Evolutionary conservation across 176 grass and related monocot genomes (phyloP), one percentile per base, ranked within the genome.

Genomic region (Metroxylon sagu): DNA sequence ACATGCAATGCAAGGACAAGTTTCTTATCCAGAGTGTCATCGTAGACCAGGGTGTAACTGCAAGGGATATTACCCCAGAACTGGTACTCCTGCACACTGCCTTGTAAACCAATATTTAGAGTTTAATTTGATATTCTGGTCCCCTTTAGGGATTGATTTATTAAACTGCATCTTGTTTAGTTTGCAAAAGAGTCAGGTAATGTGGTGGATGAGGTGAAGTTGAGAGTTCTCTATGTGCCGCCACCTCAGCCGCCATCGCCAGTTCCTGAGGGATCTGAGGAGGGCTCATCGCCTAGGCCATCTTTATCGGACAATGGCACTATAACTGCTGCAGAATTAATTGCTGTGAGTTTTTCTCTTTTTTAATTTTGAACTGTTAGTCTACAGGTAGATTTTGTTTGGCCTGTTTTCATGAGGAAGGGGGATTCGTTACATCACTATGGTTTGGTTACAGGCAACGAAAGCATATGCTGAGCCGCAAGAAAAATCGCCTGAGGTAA

Each of bases 1-100:
- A 84, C 50, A 67, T 89, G 80, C 85, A 89, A 71, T 89, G 80
- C 74, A 89, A 89, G 65, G 85, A 89, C 48, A 89, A 84, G 58
- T 89, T 89, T 67, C 60, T 89, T 61, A 77, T 89, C 31, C 85
- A 81, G 61, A 80, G 80, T 30, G 80, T 80, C 18, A 61, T 89
- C 3, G 56, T 84, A 19, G 14, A 67, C 18, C 60, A 77, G 0
- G 53, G 60, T 14, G 69, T 83, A 39, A 39, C 61, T 49, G 30
- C 73, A 1, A 84, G 80, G 69, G 65, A 84, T 26, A 67, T 84
- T 59, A 84, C 80, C 26, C 50, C 77, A 19, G 64, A 89, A 56
- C 80, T 77, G 68, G 68, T 83, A 68, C 25, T 52, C 30, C 16
- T 80, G n/a, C 5, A 39, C 19, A 43, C 35, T 43, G 35, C 10